These are phyloP conservation scores for Vitis hybrid DNA, from an alignment of 177 flowering plant genomes.

Conservation along the genomic window DNA sequence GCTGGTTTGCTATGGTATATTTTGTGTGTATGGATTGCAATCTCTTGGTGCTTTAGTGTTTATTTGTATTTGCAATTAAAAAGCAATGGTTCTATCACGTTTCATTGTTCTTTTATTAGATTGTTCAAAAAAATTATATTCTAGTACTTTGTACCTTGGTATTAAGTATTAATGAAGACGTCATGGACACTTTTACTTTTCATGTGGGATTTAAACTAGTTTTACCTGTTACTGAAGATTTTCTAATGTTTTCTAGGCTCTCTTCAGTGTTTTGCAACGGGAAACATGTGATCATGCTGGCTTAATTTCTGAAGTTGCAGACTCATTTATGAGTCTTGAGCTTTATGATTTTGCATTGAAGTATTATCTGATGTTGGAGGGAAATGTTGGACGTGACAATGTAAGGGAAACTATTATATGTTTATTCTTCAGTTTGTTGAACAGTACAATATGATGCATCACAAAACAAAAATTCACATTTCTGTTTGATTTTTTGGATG, in stretches of 20 bases:
- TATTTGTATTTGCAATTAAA: no score
- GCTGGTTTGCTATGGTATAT: no score
- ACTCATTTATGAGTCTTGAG: slow-evolving; percentile 44
- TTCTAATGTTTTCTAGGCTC: slow-evolving; percentile 28
- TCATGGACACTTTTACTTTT: background rate
- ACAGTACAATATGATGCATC: background rate
- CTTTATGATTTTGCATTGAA: slow-evolving; percentile 58
- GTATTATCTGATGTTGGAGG: slow-evolving; percentile 61
- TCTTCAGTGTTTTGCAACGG: slow-evolving; percentile 37
- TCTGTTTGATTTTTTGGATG: no score
- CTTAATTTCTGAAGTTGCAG: slow-evolving; percentile 54
- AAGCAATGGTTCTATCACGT: no score
- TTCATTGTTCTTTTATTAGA: no score
- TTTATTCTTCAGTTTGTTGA: background rate
- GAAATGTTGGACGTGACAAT: slow-evolving; percentile 25
- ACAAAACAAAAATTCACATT: background rate
- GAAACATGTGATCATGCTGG: slow-evolving; percentile 30
- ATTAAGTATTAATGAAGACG: no score
- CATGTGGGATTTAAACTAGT: background rate
- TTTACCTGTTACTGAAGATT: background rate
- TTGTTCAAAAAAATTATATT: no score
- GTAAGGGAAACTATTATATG: slow-evolving; percentile 30
- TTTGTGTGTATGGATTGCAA: no score
- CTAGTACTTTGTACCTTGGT: no score
- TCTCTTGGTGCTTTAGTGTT: no score